Evolutionary conservation across 768 basidiomycete genomes (phyloP).

Genomic region (Lactifluus subvellereus): DNA sequence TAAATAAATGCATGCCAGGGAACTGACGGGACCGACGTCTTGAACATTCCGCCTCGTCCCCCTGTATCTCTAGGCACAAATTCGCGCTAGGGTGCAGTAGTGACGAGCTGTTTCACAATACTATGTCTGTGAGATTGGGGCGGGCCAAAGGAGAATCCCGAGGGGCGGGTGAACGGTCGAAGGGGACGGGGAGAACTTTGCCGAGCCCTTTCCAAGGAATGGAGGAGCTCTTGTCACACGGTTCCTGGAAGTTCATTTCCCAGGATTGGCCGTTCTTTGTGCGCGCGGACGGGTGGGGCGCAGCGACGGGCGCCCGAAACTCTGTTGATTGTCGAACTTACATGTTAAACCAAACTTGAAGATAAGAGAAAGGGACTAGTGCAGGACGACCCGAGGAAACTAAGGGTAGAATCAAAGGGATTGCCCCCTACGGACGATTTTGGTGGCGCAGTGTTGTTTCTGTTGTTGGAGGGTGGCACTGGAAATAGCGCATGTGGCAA

Average conservation of each 20-base stretch:
- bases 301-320: neutral
- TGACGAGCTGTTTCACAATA: neutral
- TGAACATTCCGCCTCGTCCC: neutral
- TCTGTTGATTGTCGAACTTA: neutral
- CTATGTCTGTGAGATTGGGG: neutral
- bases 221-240: neutral
- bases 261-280: neutral
- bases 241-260: constrained; percentile 11
- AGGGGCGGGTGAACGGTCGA: neutral
- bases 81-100: neutral
- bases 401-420: constrained; percentile 5
- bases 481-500: too few relatives aligned
- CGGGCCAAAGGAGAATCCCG: neutral
- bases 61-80: constrained; percentile 6
- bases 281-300: neutral
- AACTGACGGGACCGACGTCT: neutral
- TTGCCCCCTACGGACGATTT: neutral
- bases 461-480: too few relatives aligned
- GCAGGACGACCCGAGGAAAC: neutral
- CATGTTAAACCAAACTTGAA: too few relatives aligned
- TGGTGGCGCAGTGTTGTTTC: neutral
- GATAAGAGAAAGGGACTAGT: too few relatives aligned
- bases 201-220: neutral
- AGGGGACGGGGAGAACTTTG: neutral
- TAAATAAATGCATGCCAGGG: constrained; percentile 5